Conservation (phyloP, 2,329 filamentous ascomycete species). For the Cladosporium sphaerospermum region DNA sequence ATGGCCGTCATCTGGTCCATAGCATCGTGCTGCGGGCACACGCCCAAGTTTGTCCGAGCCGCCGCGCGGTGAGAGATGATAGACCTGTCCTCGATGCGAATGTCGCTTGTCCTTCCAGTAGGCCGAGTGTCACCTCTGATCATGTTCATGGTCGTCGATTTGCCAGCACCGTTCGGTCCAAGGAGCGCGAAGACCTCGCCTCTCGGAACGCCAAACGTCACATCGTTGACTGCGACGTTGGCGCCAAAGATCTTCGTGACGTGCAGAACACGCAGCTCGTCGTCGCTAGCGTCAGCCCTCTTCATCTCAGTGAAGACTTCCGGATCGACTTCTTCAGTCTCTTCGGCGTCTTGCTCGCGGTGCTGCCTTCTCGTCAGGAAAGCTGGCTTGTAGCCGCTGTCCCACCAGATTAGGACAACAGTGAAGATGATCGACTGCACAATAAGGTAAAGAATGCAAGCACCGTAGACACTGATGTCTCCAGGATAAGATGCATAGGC, state of each 20-base stretch:
- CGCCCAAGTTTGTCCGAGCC: constrained; percentile 74
- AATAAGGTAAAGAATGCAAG: constrained; percentile 76
- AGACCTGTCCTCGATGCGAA: constrained; percentile 72
- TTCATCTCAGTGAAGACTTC: constrained; percentile 61
- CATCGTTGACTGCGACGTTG: constrained; percentile 77
- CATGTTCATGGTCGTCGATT: constrained; percentile 81
- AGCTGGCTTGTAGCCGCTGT: constrained; percentile 60
- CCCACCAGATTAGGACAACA: constrained; percentile 67
- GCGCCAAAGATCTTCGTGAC: constrained; percentile 73
- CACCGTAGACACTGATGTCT: constrained; percentile 68
- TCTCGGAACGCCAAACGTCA: constrained; percentile 72
- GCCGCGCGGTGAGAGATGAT: constrained; percentile 65
- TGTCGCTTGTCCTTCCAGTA: constrained; percentile 63
- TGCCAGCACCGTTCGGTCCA: constrained; percentile 86
- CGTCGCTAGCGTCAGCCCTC: constrained; percentile 54
- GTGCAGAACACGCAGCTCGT: constrained; percentile 72
- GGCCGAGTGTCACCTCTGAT: constrained; percentile 84
- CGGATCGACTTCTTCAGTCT: constrained; percentile 38
- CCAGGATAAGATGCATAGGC: constrained; percentile 62
- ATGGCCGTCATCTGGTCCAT: constrained; percentile 85
- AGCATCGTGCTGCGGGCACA: constrained; percentile 71
- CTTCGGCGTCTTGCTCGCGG: constrained; percentile 38
- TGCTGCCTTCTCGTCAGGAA: constrained; percentile 47
- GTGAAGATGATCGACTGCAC: constrained; percentile 68
- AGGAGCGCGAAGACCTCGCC: constrained; percentile 84